These are phyloP conservation scores for Cystofilobasidium bisporidii DNA, from an alignment of 768 basidiomycete genomes.

Conservation along the genomic window DNA sequence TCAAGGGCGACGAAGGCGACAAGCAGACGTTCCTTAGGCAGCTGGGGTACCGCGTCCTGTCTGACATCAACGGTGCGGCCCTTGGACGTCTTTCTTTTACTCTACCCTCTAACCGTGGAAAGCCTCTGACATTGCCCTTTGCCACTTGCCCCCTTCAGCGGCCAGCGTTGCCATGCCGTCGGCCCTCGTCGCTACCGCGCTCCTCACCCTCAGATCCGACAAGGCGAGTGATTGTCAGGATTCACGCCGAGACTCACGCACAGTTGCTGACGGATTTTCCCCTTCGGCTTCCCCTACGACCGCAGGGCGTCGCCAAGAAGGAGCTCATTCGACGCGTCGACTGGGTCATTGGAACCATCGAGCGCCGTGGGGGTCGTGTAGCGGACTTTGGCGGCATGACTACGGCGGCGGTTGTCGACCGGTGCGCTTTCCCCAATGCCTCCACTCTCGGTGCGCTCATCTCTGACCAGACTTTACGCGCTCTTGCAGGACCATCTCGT, in stretches of 20 bases:
- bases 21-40: constrained; percentile 29
- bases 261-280: not conserved
- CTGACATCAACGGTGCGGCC: constrained; percentile 29
- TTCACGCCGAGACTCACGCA: not conserved
- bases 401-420: constrained; percentile 30
- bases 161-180: constrained; percentile 32
- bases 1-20: constrained; percentile 21
- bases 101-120: no score
- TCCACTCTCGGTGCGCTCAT: no score
- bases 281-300: not conserved
- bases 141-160: not conserved
- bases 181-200: constrained; percentile 30
- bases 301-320: constrained; percentile 30
- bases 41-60: constrained; percentile 31
- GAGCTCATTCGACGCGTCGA: constrained; percentile 32
- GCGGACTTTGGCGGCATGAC: constrained; percentile 31
- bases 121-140: no score
- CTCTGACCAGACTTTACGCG: no score
- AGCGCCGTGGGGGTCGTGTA: constrained; percentile 30
- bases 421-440: constrained; percentile 20
- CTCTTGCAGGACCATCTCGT: constrained; percentile 23
- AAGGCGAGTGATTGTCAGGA: constrained; percentile 20
- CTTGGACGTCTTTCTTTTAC: not conserved
- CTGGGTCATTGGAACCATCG: constrained; percentile 31
- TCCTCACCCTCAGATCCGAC: constrained; percentile 30